Percentiles rank a stretch among this genome's conserved stretches.
These are phyloP conservation scores for Tetrahymena thermophila DNA, from an alignment of 73 alveolate species.

Conservation along the genomic window DNA sequence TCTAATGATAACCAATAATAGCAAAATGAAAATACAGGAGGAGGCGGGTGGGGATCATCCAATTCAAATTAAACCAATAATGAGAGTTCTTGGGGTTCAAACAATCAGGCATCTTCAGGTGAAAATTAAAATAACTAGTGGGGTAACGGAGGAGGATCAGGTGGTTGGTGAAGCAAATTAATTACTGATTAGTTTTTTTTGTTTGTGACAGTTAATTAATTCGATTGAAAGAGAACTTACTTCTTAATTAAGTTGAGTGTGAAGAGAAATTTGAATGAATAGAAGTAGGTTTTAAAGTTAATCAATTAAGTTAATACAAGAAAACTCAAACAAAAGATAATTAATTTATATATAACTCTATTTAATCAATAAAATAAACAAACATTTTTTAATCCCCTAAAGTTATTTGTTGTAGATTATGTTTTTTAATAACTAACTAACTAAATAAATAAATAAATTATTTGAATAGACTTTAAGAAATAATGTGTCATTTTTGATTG, in stretches of 20 bases:
- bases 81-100: background rate
- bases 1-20: background rate
- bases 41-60: background rate
- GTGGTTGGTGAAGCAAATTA: background rate
- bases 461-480: background rate
- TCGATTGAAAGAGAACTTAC: background rate
- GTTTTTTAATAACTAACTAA: too few relatives aligned
- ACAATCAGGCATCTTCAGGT: background rate
- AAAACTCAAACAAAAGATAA: too few relatives aligned
- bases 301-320: background rate
- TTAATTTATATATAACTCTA: background rate
- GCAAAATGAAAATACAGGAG: background rate
- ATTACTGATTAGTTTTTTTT: background rate
- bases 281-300: background rate
- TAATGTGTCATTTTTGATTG: background rate
- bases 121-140: background rate
- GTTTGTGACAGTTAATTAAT: background rate
- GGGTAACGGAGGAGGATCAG: background rate
- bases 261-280: background rate
- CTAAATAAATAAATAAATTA: too few relatives aligned
- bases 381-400: background rate
- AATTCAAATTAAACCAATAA: background rate
- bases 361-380: too few relatives aligned
- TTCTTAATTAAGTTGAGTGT: background rate
- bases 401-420: background rate